Base-by-base conservation (phyloP, 1,284 basidiomycete species). In the Cryptococcus floricola region DNA sequence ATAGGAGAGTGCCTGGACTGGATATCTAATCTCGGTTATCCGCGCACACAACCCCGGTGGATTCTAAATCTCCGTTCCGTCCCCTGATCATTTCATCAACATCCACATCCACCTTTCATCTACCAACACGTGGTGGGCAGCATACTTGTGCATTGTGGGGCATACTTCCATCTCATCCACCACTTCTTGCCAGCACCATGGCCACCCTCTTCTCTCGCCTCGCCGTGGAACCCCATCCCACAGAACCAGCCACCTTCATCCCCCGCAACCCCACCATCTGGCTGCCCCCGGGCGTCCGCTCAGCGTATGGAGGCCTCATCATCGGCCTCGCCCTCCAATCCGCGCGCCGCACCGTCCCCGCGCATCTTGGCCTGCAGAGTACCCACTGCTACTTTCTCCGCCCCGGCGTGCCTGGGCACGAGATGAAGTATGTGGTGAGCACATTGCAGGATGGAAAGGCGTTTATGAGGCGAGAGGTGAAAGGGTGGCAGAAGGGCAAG, bases 401-500 rank as follows among this genome's bases (percentile, higher is more conserved):
- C n/a, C 68, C 73, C 50, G 92, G 88, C 14, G 86, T 89, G 31
- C 82, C 87, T 0, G 80, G 85, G 7, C 82, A 84, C 16, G 88
- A 90, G 8, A 88, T 96, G 63, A 81, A 92, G 48, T 95, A 93
- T 74, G 82, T 83, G 59, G 88, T 94, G 52, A 89, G 92, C 63
- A 81, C 85, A n/a, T 76, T 93, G 23, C 85, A 91, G 14, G 83
- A 91, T 61, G 79, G 79, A 46, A 64, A 67, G 56, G 63, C 59
- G 39, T 71, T 68, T 45, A 62, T 67, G 8, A 70, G 63, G 7
- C 55, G 85, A 84, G 80, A 85, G 4, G 88, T 92, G 60, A 85
- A 84, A 68, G 87, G 86, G 0, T 78, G 81, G 31, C 92, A 96
- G 72, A 82, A 84, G 50, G 89, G 88, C 41, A 80, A 80, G 47